Evolutionary conservation across 441 rosid species (phyloP), one percentile per base, ranked within the genome.

Genomic region (Adansonia grandidieri): DNA sequence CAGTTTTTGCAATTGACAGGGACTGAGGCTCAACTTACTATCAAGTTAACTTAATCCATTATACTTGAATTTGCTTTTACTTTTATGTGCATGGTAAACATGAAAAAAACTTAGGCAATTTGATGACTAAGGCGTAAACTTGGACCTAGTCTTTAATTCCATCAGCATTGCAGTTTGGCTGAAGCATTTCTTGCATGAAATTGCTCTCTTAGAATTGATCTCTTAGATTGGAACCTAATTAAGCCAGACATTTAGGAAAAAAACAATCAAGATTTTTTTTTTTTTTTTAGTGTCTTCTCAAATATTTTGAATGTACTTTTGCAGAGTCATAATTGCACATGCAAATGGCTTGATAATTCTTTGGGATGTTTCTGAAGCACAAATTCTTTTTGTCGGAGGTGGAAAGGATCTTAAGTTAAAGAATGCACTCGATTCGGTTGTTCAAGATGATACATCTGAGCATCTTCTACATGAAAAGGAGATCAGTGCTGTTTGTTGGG

Each of bases 401-500:
- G 84, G 82, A 11, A 88, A 87, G 77, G 92, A 86, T 86, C 91
- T 91, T 73, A 83, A 80, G 53, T 77, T 89, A 84, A 87, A 87
- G 83, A 86, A 85, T 82, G 84, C 80, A 47, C 77, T 28, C 61
- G 84, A 77, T 51, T 48, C 73, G 45, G 71, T 78, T 72, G 61
- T 68, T 73, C 78, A 62, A 69, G 84, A 83, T 50, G 75, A 68
- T 54, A 48, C 45, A 50, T 83, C 76, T 40, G 74, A 82, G 68
- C 76, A 76, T 37, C 42, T 37, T 64, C 71, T 84, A 15, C 63
- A 61, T 63, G 93, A 85, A 69, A 88, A 88, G 82, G 93, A 91
- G 84, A 91, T 89, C 78, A 88, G 88, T 82, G 88, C 92, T 78
- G 86, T 89, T 65, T 87, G 95, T 77, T 91, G 95, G 95, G 91